These are phyloP conservation scores for Neurospora discreta DNA, from an alignment of 495 filamentous ascomycete genomes.

Conservation along the genomic window DNA sequence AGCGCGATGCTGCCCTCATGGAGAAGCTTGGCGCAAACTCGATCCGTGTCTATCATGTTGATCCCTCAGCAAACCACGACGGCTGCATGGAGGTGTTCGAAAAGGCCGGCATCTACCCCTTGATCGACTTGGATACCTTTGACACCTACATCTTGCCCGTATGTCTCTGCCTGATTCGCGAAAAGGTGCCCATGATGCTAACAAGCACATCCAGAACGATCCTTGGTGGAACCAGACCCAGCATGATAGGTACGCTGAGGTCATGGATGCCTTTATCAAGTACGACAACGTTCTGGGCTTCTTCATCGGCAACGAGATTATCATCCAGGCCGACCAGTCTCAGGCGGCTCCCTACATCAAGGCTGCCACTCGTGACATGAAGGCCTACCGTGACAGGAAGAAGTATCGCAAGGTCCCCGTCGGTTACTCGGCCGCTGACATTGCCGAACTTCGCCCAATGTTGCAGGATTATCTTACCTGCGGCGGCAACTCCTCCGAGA, in stretches of 20 bases:
- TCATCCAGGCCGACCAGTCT: slow-evolving; percentile 50
- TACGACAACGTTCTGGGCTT: slow-evolving; percentile 75
- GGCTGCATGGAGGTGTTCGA: slow-evolving; percentile 61
- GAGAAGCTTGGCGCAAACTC: slow-evolving; percentile 68
- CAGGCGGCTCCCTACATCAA: slow-evolving; percentile 70
- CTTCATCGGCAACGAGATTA: slow-evolving; percentile 81
- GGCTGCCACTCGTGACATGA: slow-evolving; percentile 69
- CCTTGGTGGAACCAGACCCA: slow-evolving; percentile 62
- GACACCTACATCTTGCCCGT: slow-evolving; percentile 66
- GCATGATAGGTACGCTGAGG: slow-evolving; percentile 51
- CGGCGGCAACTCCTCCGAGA: slow-evolving; percentile 52
- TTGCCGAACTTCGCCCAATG: slow-evolving; percentile 68
- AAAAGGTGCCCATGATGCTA: slow-evolving; percentile 6
- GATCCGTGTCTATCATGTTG: slow-evolving; percentile 85
- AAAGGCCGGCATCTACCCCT: slow-evolving; percentile 65
- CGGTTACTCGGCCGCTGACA: slow-evolving; percentile 87
- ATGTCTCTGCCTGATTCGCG: slow-evolving; percentile 13
- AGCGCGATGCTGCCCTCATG: slow-evolving; percentile 69
- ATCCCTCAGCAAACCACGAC: slow-evolving; percentile 53
- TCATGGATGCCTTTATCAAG: slow-evolving; percentile 68
- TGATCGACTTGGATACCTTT: slow-evolving; percentile 80
- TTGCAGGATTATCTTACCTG: slow-evolving; percentile 84
- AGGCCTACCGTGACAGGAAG: slow-evolving; percentile 66
- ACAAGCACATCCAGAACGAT: slow-evolving; percentile 24
- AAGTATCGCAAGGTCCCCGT: slow-evolving; percentile 75